Evolutionary conservation across 768 basidiomycete species (phyloP).

Genomic region (Mycena capillaripes): DNA sequence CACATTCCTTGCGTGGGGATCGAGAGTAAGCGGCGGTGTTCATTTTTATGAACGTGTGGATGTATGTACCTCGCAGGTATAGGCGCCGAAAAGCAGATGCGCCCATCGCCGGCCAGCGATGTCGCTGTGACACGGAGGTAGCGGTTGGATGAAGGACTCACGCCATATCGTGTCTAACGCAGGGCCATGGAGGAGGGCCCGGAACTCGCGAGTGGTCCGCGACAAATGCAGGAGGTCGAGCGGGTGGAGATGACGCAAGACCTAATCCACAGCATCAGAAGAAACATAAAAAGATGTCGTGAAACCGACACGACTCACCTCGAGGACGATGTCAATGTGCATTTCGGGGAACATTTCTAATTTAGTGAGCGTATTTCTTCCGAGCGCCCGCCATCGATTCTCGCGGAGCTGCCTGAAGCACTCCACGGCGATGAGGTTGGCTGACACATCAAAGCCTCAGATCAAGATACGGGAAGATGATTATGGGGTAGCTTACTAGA

Average conservation of each 20-base stretch:
- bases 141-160: background rate
- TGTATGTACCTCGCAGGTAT: background rate
- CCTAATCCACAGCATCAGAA: background rate
- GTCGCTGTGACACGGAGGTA: background rate
- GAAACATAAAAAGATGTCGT: background rate
- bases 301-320: background rate
- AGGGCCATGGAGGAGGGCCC: background rate
- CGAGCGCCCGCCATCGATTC: background rate
- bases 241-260: slow-evolving; percentile 15
- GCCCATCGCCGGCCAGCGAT: slow-evolving; percentile 4
- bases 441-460: background rate
- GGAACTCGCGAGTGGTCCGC: background rate
- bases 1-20: background rate
- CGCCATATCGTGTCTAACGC: slow-evolving; percentile 8
- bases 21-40: too few relatives aligned
- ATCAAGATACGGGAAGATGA: too few relatives aligned
- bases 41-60: background rate
- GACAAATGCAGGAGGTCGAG: slow-evolving; percentile 9
- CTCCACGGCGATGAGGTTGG: background rate
- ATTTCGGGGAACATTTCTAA: slow-evolving; percentile 2
- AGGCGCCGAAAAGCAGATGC: background rate
- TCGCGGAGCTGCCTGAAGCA: background rate
- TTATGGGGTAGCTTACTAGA: too few relatives aligned
- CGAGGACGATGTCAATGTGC: slow-evolving; percentile 19
- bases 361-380: background rate